phyloP scores from a whole-genome alignment of 192 early-diverging fungal species.

The Podila epigama region DNA sequence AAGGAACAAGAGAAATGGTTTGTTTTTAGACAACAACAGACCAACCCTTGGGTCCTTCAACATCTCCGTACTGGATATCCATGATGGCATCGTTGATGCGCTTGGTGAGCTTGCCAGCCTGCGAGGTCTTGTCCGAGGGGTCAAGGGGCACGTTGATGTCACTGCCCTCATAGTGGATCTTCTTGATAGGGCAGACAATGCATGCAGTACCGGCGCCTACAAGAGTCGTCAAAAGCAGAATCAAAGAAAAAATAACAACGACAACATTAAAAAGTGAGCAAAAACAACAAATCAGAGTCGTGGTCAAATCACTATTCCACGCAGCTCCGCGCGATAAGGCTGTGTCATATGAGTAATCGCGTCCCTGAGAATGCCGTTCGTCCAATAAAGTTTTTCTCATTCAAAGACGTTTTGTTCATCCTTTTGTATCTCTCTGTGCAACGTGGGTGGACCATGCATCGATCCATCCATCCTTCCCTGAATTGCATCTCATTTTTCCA shows the following conservation, averaged over 20 bases:
- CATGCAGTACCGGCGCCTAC: constrained; percentile 87
- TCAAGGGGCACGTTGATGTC: constrained; percentile 91
- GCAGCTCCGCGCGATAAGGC: background rate
- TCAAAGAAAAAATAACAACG: background rate
- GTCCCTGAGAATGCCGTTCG: no score
- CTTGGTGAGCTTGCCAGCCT: constrained; percentile 87
- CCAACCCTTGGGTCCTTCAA: constrained; percentile 79
- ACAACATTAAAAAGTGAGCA: background rate
- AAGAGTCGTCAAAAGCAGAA: background rate
- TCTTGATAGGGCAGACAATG: constrained; percentile 93
- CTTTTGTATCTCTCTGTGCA: no score
- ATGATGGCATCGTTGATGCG: constrained; percentile 86
- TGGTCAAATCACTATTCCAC: background rate
- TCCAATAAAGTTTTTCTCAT: no score
- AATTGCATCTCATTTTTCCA: no score
- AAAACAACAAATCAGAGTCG: background rate
- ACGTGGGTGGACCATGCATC: no score
- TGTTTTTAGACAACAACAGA: constrained; percentile 81
- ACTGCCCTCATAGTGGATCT: constrained; percentile 77
- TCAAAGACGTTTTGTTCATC: no score
- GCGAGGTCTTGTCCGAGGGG: constrained; percentile 72
- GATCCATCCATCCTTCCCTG: no score
- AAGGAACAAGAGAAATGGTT: no score
- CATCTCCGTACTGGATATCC: constrained; percentile 95
- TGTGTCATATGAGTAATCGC: constrained; percentile 2